Conservation (phyloP, 2,329 filamentous ascomycete species). For the Gaeumannomyces tritici region DNA sequence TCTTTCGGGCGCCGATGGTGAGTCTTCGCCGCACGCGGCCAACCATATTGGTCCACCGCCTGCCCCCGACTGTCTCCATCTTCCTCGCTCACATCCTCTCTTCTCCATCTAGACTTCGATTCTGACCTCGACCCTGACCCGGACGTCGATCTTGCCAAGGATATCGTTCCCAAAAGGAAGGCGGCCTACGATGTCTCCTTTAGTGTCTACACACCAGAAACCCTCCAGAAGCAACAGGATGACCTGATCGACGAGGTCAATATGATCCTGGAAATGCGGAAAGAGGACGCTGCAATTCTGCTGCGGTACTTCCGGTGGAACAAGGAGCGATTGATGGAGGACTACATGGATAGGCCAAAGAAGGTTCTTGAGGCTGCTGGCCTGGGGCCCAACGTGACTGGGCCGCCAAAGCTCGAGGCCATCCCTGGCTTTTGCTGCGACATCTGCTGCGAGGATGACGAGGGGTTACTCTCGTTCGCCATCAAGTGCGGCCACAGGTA, state of each 20-base stretch:
- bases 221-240: constrained; percentile 80
- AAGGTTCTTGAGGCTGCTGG: constrained; percentile 78
- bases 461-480: constrained; percentile 71
- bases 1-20: constrained; percentile 43
- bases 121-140: constrained; percentile 44
- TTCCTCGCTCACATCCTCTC: neutral
- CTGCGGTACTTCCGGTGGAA: constrained; percentile 91
- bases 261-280: constrained; percentile 78
- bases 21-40: constrained; percentile 7
- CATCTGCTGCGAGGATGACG: constrained; percentile 88
- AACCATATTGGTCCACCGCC: neutral
- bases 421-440: constrained; percentile 79
- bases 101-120: constrained; percentile 25
- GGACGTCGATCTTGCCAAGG: constrained; percentile 44
- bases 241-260: constrained; percentile 84
- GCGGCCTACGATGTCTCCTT: constrained; percentile 77
- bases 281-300: constrained; percentile 84
- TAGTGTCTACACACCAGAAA: constrained; percentile 67
- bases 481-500: constrained; percentile 94
- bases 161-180: constrained; percentile 61
- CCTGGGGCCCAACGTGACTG: constrained; percentile 54
- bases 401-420: constrained; percentile 57
- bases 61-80: neutral
- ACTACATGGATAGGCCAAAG: constrained; percentile 85
- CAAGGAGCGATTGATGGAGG: constrained; percentile 86